Conservation (phyloP, 2,329 filamentous ascomycete genomes). For the Cordyceps militaris region DNA sequence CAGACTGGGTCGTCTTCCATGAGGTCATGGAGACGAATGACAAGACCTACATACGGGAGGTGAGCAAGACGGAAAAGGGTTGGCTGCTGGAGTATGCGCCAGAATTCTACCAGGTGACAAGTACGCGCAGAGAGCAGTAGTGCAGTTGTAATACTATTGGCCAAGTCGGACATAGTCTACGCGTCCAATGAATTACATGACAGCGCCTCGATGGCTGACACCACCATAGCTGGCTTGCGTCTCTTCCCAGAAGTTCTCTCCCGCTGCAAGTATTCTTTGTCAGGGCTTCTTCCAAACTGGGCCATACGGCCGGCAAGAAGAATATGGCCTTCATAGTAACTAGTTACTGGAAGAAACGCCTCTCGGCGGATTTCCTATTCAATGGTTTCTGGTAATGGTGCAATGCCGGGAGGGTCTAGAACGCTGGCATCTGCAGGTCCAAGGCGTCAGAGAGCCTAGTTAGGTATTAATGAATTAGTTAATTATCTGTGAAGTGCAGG, state of each 20-base stretch:
- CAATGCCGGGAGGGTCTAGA: not conserved
- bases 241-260: not conserved
- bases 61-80: slow-evolving; percentile 88
- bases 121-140: slow-evolving; percentile 19
- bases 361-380: slow-evolving; percentile 1
- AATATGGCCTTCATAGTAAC: not conserved
- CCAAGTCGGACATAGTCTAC: too few relatives aligned
- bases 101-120: slow-evolving; percentile 63
- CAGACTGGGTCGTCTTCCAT: slow-evolving; percentile 93
- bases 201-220: too few relatives aligned
- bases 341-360: not conserved
- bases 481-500: too few relatives aligned
- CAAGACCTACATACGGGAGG: slow-evolving; percentile 85
- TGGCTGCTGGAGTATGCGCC: slow-evolving; percentile 88
- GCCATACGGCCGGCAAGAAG: not conserved
- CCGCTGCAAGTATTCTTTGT: slow-evolving; percentile 6
- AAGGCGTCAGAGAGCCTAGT: too few relatives aligned
- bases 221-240: too few relatives aligned
- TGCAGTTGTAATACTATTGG: too few relatives aligned
- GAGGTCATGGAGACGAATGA: slow-evolving; percentile 83
- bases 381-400: not conserved
- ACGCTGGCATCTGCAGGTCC: not conserved
- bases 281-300: not conserved
- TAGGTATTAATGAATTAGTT: too few relatives aligned
- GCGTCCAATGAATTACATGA: too few relatives aligned